These are phyloP conservation scores for Colletotrichum coccodes DNA, from an alignment of 2,329 filamentous ascomycete genomes.

Conservation along the genomic window DNA sequence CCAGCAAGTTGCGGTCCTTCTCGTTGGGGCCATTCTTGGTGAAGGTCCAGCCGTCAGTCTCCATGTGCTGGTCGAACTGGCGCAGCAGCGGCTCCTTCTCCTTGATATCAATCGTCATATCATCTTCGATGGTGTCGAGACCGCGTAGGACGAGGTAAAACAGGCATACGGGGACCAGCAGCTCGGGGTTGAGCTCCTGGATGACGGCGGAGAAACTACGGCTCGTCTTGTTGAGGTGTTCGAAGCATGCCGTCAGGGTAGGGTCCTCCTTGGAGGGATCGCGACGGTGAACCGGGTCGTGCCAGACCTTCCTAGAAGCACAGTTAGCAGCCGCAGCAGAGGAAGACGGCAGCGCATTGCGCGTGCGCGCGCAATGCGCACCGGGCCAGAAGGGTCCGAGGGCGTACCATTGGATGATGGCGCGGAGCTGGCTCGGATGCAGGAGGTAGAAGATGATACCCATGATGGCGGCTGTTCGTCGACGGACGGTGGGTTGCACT, in stretches of 20 bases:
- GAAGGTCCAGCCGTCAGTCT: conserved; percentile 91
- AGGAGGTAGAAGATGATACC: conserved; percentile 76
- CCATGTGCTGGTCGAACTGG: conserved; percentile 81
- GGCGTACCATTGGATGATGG: conserved; percentile 87
- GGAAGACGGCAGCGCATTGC: background rate
- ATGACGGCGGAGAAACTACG: conserved; percentile 95
- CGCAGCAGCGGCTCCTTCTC: conserved; percentile 89
- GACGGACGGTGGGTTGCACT: background rate
- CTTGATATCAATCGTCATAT: conserved; percentile 87
- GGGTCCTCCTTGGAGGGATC: conserved; percentile 79
- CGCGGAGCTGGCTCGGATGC: conserved; percentile 81
- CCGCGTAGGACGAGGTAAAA: conserved; percentile 95
- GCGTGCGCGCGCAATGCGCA: background rate
- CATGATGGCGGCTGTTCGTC: conserved; percentile 56
- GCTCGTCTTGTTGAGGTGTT: conserved; percentile 87
- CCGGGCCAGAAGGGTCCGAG: background rate
- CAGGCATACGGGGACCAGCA: conserved; percentile 86
- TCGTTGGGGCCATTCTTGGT: conserved; percentile 87
- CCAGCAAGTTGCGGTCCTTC: conserved; percentile 91
- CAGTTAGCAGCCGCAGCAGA: conserved; percentile 10
- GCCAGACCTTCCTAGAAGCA: conserved; percentile 86
- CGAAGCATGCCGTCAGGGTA: conserved; percentile 84
- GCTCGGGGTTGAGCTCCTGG: conserved; percentile 92
- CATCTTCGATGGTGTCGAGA: conserved; percentile 98
- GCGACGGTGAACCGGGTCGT: conserved; percentile 90